Percentiles rank a stretch among this genome's conserved stretches.
These are phyloP conservation scores for Xanthoceras sorbifolium DNA, from an alignment of 345 rosid species.

Conservation along the genomic window DNA sequence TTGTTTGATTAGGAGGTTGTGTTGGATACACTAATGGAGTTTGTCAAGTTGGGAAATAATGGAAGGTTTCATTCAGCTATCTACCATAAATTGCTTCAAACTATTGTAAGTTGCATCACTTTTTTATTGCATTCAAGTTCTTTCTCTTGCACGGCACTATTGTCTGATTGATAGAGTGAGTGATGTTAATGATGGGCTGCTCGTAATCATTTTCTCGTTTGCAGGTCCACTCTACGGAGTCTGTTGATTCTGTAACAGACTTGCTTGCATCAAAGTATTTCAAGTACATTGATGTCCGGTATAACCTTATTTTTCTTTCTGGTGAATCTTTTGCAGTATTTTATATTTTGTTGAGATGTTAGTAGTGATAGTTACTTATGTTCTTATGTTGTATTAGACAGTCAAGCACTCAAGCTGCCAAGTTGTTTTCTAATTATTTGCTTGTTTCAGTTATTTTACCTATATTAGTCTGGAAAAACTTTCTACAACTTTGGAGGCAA, in stretches of 20 bases:
- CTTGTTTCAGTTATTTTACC: conserved; percentile 62
- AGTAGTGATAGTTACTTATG: neutral
- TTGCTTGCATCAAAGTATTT: conserved; percentile 70
- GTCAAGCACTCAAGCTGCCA: neutral
- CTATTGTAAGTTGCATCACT: conserved; percentile 51
- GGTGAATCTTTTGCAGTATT: neutral
- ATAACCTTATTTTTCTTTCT: neutral
- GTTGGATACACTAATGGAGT: conserved; percentile 79
- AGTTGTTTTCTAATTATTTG: neutral
- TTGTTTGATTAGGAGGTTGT: conserved; percentile 62
- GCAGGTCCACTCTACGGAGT: conserved; percentile 54
- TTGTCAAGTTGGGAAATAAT: conserved; percentile 66
- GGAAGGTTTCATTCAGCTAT: conserved; percentile 74
- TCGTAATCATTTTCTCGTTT: conserved; percentile 12
- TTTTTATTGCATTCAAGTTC: neutral
- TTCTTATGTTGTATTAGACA: neutral
- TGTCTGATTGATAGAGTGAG: neutral
- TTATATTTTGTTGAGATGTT: neutral
- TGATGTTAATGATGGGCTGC: neutral
- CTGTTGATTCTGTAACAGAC: conserved; percentile 46
- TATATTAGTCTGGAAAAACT: conserved; percentile 76
- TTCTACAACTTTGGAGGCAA: conserved; percentile 49
- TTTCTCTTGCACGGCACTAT: neutral
- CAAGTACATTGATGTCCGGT: conserved; percentile 78
- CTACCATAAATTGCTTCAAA: conserved; percentile 62